phyloP scores from a whole-genome alignment of 371 early-diverging fungal species.

The Apophysomyces trapeziformis region DNA sequence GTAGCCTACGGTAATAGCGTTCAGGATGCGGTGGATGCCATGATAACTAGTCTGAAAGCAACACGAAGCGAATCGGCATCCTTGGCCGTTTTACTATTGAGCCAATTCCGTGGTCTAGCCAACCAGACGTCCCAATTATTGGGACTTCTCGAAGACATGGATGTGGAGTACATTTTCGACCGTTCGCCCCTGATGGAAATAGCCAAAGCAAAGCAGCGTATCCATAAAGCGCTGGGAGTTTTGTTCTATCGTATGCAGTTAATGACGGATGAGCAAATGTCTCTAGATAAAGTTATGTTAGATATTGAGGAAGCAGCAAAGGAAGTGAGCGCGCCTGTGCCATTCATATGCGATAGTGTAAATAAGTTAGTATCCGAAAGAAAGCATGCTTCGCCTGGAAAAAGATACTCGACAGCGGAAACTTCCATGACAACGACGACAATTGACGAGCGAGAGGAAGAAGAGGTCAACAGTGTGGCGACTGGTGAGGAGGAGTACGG shows the following conservation, averaged over 20 bases:
- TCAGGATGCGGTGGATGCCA: conserved; percentile 34
- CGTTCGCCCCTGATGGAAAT: conserved; percentile 12
- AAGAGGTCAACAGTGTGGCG: neutral
- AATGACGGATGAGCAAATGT: conserved; percentile 42
- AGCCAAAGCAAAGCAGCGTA: conserved; percentile 31
- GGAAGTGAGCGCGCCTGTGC: conserved; percentile 21
- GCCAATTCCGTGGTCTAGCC: conserved; percentile 50
- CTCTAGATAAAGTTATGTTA: conserved; percentile 6
- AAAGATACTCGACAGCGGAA: neutral
- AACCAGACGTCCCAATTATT: conserved; percentile 40
- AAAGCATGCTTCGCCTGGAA: conserved; percentile 3
- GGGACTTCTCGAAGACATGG: conserved; percentile 33
- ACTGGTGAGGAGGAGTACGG: neutral
- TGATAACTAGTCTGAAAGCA: conserved; percentile 23
- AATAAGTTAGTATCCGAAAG: conserved; percentile 2
- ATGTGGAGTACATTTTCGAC: conserved; percentile 16
- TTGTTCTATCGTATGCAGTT: conserved; percentile 66
- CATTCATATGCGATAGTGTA: conserved; percentile 27
- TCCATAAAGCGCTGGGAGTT: conserved; percentile 67
- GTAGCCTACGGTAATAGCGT: conserved; percentile 30
- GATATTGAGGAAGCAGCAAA: conserved; percentile 26
- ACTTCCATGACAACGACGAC: neutral
- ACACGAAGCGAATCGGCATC: conserved; percentile 19
- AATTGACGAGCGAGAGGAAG: conserved; percentile 5
- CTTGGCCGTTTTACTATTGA: conserved; percentile 45